Evolutionary conservation across 1,284 basidiomycete species (phyloP), one percentile per base, ranked within the genome.

Genomic region (Fistulinella cinereoalba): DNA sequence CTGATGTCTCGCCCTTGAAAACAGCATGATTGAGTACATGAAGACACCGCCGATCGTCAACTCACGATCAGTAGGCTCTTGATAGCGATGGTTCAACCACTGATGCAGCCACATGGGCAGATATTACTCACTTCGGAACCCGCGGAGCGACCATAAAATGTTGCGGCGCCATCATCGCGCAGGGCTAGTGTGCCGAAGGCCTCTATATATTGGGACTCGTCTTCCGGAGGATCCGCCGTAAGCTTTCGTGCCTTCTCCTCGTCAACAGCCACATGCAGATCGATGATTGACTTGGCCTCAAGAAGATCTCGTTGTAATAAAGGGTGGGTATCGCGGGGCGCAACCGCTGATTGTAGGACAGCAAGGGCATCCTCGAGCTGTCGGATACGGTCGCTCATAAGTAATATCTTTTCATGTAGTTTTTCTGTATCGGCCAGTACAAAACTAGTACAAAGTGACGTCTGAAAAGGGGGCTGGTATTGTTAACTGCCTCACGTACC

Each of bases 371-470:
- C 84, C 62, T 88, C 85, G n/a, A 88, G 77, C 47, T 79, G 80
- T 28, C 84, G 77, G 49, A 88, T 88, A 28, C 85, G 81, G 59
- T 87, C 78, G 53, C 80, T 81, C 85, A 88, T 87, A 37, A 75
- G 72, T 0, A 77, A 68, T 37, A 88, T 88, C 63, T 87, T 87
- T 43, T 76, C 69, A 58, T 89, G 86, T 23, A 89, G 68, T 53
- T 81, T 79, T 49, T 88, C 85, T 3, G 85, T 88, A 54, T 85
- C 83, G 2, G 85, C 84, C n/a, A 88, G 75, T 31, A 88, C 83
- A 57, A 88, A 88, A 43, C 85, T 85, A 46, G 6, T 16, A 39
- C 21, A 4, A 41, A 24, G 15, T 0, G 1, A 13, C 15, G 21
- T 47, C 40, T 52, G 13, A 42, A 38, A 24, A 28, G 5, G 41